Conservation (phyloP, 108 stramenopile species). For the Cyclotella choctawhatcheeana region DNA sequence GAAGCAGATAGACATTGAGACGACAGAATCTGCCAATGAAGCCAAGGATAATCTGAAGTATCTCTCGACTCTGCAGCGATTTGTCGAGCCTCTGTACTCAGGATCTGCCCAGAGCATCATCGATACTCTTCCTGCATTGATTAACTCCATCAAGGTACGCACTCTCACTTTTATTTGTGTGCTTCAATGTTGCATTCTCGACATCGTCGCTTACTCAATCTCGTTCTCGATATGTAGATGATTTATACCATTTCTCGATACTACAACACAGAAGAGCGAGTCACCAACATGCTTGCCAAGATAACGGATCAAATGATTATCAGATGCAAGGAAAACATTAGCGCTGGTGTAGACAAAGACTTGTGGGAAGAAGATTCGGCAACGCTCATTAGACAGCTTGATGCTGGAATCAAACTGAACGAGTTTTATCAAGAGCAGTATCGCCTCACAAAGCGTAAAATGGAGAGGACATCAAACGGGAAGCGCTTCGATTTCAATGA, state of each 20-base stretch:
- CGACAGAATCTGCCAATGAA: slow-evolving; percentile 93
- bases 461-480: slow-evolving; percentile 71
- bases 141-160: slow-evolving; percentile 82
- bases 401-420: slow-evolving; percentile 85
- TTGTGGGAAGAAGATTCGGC: slow-evolving; percentile 85
- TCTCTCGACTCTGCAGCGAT: slow-evolving; percentile 85
- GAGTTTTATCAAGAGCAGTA: slow-evolving; percentile 91
- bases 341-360: slow-evolving; percentile 47
- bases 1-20: slow-evolving; percentile 87
- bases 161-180: not conserved
- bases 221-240: slow-evolving; percentile 58
- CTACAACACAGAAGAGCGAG: slow-evolving; percentile 74
- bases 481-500: slow-evolving; percentile 93
- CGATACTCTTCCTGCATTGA: slow-evolving; percentile 89
- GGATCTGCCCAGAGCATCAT: slow-evolving; percentile 83
- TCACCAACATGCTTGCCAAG: slow-evolving; percentile 76
- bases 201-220: not conserved
- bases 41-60: slow-evolving; percentile 95
- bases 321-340: slow-evolving; percentile 79
- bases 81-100: slow-evolving; percentile 89
- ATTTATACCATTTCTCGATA: slow-evolving; percentile 90
- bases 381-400: slow-evolving; percentile 71
- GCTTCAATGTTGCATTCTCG: not conserved
- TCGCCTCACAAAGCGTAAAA: slow-evolving; percentile 83
- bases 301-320: slow-evolving; percentile 92